Base-by-base conservation (phyloP, 306 rosid genomes). In the Dryas octopetala region DNA sequence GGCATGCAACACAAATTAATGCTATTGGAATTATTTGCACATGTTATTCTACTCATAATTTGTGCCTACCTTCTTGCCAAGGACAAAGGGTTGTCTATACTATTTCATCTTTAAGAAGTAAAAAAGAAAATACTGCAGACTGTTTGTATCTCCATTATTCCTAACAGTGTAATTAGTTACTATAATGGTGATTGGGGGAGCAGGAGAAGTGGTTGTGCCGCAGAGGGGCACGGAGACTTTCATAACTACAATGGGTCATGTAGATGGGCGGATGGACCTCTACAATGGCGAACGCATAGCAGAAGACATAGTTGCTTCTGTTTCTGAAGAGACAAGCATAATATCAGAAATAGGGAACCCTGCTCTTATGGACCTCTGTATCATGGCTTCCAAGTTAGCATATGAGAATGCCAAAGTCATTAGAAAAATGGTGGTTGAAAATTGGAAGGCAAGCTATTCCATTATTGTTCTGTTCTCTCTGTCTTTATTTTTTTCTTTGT, bases 341-440 rank as follows among this genome's bases (percentile, higher is more conserved):
- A 58, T 11, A 41, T 75, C 65, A 61, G 82, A 84, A 48, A 19
- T 78, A 74, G 88, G 85, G 54, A 83, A 74, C 75, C 74, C 76
- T 59, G 75, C 83, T 83, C 85, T 91, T 28, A 78, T 87, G 85
- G 97, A 89, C 63, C 89, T 91, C 58, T 91, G 97, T 82, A 73
- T 89, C 11, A 86, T 89, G 92, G 90, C 95, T 51, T 83, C 97
- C 69, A 91, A 89, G 87, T 74, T 89, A 78, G 91, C 91, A 26
- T 91, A 89, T 38, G 97, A 91, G 88, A 91, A 91, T 74, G 86
- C 85, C 16, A 55, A 61, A 26, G 84, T 89, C 74, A 70, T 89
- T 38, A 70, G 75, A 65, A 70, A 71, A 23, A 16, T 87, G 13
- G 88, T 91, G 15, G 65, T 55, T 68, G 79, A 70, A 70, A 85